phyloP scores from a whole-genome alignment of 2,329 filamentous ascomycete species.

The Talaromyces sp. region DNA sequence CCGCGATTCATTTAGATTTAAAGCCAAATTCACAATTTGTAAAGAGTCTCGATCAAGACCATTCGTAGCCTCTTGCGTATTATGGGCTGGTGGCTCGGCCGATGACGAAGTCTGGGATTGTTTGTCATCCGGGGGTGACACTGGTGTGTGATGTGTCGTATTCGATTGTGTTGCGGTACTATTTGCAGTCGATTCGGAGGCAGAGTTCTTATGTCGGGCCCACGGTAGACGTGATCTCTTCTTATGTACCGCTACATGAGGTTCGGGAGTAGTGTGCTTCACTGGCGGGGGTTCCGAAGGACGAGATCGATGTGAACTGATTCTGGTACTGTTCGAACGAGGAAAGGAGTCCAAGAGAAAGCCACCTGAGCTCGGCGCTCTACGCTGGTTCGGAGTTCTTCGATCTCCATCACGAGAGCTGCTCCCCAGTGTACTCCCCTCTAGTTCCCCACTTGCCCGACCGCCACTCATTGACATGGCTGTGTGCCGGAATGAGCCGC shows the following conservation, averaged over 20 bases:
- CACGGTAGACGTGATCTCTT: slow-evolving; percentile 39
- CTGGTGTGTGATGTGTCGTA: slow-evolving; percentile 12
- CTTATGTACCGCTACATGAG: slow-evolving; percentile 37
- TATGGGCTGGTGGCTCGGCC: slow-evolving; percentile 9
- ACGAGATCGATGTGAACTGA: slow-evolving; percentile 25
- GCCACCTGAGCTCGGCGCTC: slow-evolving; percentile 40
- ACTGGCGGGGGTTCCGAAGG: slow-evolving; percentile 35
- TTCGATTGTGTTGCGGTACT: slow-evolving; percentile 9
- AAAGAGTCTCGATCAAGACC: slow-evolving; percentile 72
- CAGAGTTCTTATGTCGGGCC: slow-evolving; percentile 35
- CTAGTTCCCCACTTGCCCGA: slow-evolving; percentile 35
- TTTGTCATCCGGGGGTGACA: slow-evolving; percentile 12
- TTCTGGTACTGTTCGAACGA: slow-evolving; percentile 29
- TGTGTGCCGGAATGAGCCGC: slow-evolving; percentile 18
- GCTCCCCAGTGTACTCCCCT: slow-evolving; percentile 41
- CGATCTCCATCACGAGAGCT: slow-evolving; percentile 39
- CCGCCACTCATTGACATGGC: slow-evolving; percentile 31
- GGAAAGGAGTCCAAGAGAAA: slow-evolving; percentile 50
- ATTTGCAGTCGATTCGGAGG: slow-evolving; percentile 35
- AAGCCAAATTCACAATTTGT: slow-evolving; percentile 89
- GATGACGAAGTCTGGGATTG: slow-evolving; percentile 18
- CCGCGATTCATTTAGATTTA: slow-evolving; percentile 81
- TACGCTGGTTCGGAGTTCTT: slow-evolving; percentile 27
- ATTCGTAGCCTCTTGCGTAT: slow-evolving; percentile 21
- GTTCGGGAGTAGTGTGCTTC: slow-evolving; percentile 45